These are phyloP conservation scores for Botrytis pseudocinerea DNA, from an alignment of 2,329 filamentous ascomycete genomes.

Conservation along the genomic window DNA sequence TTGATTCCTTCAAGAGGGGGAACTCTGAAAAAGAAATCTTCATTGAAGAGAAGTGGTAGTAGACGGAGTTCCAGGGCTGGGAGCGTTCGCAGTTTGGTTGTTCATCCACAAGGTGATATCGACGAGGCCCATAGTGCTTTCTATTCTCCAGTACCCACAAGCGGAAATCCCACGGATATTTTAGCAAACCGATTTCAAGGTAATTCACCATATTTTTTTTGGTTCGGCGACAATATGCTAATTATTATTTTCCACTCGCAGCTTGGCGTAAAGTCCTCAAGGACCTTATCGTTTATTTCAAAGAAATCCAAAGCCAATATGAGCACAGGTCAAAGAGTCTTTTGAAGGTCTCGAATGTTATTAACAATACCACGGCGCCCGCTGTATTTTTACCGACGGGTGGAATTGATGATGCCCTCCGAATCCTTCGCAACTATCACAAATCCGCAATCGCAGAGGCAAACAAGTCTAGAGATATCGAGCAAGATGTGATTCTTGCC, in stretches of 20 bases:
- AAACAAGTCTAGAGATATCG: constrained; percentile 86
- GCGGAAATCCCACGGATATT: constrained; percentile 82
- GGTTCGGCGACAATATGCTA: not conserved
- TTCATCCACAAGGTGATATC: constrained; percentile 67
- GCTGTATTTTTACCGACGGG: constrained; percentile 74
- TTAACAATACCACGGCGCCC: constrained; percentile 77
- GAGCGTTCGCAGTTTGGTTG: constrained; percentile 77
- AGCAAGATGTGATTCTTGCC: constrained; percentile 86
- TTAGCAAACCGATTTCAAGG: constrained; percentile 87
- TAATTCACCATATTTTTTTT: constrained; percentile 46
- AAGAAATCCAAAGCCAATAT: constrained; percentile 86
- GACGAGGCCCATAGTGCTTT: constrained; percentile 81
- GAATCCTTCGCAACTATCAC: constrained; percentile 80
- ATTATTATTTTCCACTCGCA: constrained; percentile 43
- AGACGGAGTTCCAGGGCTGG: constrained; percentile 80
- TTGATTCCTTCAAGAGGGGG: constrained; percentile 55
- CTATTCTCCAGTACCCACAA: constrained; percentile 84
- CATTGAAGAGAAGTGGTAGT: constrained; percentile 77
- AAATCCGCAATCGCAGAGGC: constrained; percentile 76
- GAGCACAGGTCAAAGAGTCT: constrained; percentile 81
- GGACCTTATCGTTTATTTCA: constrained; percentile 90
- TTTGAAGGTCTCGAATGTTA: constrained; percentile 77
- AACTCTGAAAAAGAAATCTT: constrained; percentile 87
- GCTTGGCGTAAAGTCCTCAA: constrained; percentile 96
- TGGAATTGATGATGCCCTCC: constrained; percentile 84